These are phyloP conservation scores for Fusarium chlamydosporum DNA, from an alignment of 2,329 filamentous ascomycete genomes.

Conservation along the genomic window DNA sequence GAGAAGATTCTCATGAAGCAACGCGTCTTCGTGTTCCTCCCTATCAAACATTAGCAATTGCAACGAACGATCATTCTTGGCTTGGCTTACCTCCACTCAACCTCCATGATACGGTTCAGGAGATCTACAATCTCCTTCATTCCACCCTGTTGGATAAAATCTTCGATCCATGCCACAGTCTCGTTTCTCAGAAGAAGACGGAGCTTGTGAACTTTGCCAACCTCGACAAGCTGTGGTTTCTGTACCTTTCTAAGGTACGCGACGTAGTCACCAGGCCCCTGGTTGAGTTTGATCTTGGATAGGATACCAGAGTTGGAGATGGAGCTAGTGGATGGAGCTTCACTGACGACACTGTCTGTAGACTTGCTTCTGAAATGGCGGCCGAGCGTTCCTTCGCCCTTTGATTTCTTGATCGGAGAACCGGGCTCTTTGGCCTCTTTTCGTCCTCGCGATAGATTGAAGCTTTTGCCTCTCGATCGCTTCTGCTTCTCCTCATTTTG, in stretches of 20 bases:
- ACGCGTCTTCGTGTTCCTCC: constrained; percentile 94
- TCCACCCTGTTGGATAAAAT: constrained; percentile 88
- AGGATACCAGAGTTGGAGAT: constrained; percentile 71
- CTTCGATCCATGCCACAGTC: constrained; percentile 94
- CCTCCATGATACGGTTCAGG: constrained; percentile 90
- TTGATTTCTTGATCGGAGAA: constrained; percentile 81
- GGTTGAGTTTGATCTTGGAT: constrained; percentile 79
- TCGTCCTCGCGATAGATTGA: constrained; percentile 78
- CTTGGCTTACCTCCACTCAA: constrained; percentile 88
- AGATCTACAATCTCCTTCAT: constrained; percentile 92
- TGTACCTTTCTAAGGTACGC: constrained; percentile 84
- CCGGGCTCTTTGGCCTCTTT: constrained; percentile 74
- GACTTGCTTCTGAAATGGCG: constrained; percentile 80
- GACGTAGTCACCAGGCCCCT: constrained; percentile 87
- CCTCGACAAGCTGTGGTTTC: constrained; percentile 86
- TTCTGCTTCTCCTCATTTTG: constrained; percentile 66
- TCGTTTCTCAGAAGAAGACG: constrained; percentile 91
- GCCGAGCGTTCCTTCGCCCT: constrained; percentile 72
- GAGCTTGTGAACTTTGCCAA: constrained; percentile 95
- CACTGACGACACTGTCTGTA: constrained; percentile 75
- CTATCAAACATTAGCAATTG: constrained; percentile 59
- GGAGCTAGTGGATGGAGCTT: constrained; percentile 68
- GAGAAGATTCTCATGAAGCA: constrained; percentile 91
- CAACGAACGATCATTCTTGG: neutral
- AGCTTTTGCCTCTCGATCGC: constrained; percentile 68